phyloP scores from a whole-genome alignment of 805 yeast species.

The Starmerella sp. region DNA sequence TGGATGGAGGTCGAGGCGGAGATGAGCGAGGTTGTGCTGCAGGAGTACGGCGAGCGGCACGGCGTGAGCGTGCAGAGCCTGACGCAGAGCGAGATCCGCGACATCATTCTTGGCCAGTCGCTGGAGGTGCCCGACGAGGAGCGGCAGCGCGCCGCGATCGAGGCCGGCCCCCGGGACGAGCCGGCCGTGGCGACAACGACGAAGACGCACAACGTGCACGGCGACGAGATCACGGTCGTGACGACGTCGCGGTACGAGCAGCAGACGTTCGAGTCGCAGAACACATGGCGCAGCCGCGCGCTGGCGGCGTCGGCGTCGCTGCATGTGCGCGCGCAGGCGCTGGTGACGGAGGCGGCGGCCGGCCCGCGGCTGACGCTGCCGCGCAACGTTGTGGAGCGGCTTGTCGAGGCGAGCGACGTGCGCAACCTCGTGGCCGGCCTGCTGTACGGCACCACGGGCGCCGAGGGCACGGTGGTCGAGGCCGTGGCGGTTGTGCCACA shows the following conservation, averaged over 20 bases:
- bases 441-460: constrained; percentile 44
- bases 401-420: constrained; percentile 69
- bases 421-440: constrained; percentile 74
- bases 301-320: constrained; percentile 59
- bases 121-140: constrained; percentile 79
- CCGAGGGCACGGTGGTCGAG: background rate
- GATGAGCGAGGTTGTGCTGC: constrained; percentile 73
- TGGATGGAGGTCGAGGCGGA: constrained; percentile 87
- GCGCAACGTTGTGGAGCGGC: constrained; percentile 61
- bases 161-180: constrained; percentile 35
- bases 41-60: constrained; percentile 75
- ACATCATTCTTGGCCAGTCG: constrained; percentile 87
- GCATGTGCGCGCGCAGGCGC: constrained; percentile 61
- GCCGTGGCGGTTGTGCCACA: constrained; percentile 34
- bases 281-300: constrained; percentile 87
- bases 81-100: constrained; percentile 89
- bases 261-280: constrained; percentile 65
- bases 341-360: constrained; percentile 35
- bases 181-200: constrained; percentile 62
- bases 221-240: constrained; percentile 90
- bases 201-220: constrained; percentile 80
- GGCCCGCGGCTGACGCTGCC: constrained; percentile 47
- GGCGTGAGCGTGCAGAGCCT: constrained; percentile 75
- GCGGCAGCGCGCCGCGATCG: constrained; percentile 48
- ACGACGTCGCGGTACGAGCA: constrained; percentile 86